Percentiles rank a stretch among this genome's conserved stretches.
phyloP scores from a whole-genome alignment of 2,329 filamentous ascomycete species.

The Pseudogymnoascus sp. region DNA sequence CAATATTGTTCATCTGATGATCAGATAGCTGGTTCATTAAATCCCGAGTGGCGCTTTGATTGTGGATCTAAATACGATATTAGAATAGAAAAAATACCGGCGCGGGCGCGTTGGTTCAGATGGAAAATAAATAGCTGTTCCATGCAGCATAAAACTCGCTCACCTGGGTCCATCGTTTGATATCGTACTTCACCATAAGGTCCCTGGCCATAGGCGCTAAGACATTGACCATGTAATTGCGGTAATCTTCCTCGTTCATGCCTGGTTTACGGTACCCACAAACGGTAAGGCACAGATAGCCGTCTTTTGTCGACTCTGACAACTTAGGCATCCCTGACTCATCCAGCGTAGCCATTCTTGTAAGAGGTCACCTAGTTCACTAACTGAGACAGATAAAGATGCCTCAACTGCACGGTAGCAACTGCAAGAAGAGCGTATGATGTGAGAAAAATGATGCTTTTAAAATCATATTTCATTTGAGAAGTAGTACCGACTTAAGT shows the following conservation, averaged over 20 bases:
- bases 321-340: not conserved
- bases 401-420: not conserved
- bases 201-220: slow-evolving; percentile 40
- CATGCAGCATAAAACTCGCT: too few relatives aligned
- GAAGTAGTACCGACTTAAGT: not conserved
- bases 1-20: slow-evolving; percentile 41
- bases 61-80: slow-evolving; percentile 34
- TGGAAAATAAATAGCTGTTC: too few relatives aligned
- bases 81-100: too few relatives aligned
- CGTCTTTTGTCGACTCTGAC: not conserved
- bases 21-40: slow-evolving; percentile 39
- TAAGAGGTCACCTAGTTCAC: not conserved
- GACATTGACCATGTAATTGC: slow-evolving; percentile 40
- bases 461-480: not conserved
- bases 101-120: too few relatives aligned
- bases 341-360: not conserved
- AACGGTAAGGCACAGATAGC: slow-evolving; percentile 40
- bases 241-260: slow-evolving; percentile 42
- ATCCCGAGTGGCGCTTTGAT: slow-evolving; percentile 28
- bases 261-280: slow-evolving; percentile 40
- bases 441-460: not conserved
- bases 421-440: not conserved
- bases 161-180: slow-evolving; percentile 37
- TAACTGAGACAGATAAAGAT: not conserved
- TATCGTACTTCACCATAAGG: slow-evolving; percentile 43